Evolutionary conservation across 129 eudicot species (phyloP).

Genomic region (Gnaphalium uliginosum): DNA sequence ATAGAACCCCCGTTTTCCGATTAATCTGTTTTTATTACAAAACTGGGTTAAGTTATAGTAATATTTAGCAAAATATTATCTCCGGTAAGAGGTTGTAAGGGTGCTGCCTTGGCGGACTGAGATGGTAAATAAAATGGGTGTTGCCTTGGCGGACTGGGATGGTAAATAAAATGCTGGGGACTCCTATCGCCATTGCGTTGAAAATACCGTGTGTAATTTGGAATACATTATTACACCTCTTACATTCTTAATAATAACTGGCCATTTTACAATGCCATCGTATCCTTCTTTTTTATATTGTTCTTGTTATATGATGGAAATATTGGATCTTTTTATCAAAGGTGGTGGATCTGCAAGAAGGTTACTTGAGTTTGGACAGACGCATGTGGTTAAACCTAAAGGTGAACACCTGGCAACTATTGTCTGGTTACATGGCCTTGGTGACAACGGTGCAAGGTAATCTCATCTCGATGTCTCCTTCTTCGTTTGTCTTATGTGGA

Average conservation of each 20-base stretch:
- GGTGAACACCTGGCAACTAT: conserved; percentile 83
- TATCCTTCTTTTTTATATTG: not conserved
- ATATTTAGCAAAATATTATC: not conserved
- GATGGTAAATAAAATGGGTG: not conserved
- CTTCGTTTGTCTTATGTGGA: conserved; percentile 4
- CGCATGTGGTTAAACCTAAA: conserved; percentile 78
- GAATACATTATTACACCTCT: not conserved
- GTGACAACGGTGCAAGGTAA: conserved; percentile 85
- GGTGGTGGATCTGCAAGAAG: conserved; percentile 56
- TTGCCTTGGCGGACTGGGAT: not conserved
- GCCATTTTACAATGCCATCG: not conserved
- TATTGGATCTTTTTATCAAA: conserved; percentile 28
- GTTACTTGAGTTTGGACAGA: conserved; percentile 65
- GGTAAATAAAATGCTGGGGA: not conserved
- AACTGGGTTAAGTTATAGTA: conserved; percentile 5
- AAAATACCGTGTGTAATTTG: not conserved
- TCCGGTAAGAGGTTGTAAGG: conserved; percentile 3
- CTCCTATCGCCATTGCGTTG: not conserved
- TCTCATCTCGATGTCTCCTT: conserved; percentile 5
- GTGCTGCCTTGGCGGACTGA: not conserved
- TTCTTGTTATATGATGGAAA: conserved; percentile 18
- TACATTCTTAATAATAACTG: not conserved
- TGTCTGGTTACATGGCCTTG: conserved; percentile 94
- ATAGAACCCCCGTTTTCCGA: not conserved
- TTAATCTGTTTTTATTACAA: not conserved